A percentile compares a stretch with the other conserved stretches of the same genome.
phyloP scores from a whole-genome alignment of 2,329 filamentous ascomycete genomes.

The Gnomoniopsis sp. region DNA sequence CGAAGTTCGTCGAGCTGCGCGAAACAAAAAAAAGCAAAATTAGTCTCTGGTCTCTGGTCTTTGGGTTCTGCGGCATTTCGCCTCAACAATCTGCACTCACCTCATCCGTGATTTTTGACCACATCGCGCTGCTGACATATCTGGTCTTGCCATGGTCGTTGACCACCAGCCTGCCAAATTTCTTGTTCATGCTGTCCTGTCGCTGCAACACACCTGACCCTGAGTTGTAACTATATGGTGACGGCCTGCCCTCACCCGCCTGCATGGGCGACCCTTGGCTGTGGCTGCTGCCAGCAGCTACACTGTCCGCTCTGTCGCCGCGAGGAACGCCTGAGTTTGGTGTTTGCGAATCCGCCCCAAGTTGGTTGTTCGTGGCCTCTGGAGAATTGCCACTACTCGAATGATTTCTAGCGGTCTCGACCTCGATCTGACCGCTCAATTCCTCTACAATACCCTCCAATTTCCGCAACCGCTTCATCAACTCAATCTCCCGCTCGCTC shows the following conservation, averaged over 20 bases:
- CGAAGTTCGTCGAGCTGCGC: constrained; percentile 43
- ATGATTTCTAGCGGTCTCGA: constrained; percentile 42
- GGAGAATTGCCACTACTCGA: constrained; percentile 35
- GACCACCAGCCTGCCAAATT: constrained; percentile 67
- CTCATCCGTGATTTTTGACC: constrained; percentile 73
- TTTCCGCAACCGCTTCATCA: constrained; percentile 69
- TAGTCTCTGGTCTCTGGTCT: constrained; percentile 3
- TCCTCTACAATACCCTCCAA: constrained; percentile 74
- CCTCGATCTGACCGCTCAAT: constrained; percentile 60
- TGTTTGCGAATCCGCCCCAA: constrained; percentile 22
- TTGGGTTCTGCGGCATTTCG: background rate
- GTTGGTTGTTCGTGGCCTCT: constrained; percentile 25
- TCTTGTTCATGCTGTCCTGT: constrained; percentile 38
- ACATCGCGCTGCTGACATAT: constrained; percentile 75
- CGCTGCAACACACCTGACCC: constrained; percentile 18
- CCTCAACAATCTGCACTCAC: constrained; percentile 33
- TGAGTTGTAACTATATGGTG: constrained; percentile 18
- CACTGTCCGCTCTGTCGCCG: constrained; percentile 22
- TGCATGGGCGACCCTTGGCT: constrained; percentile 21
- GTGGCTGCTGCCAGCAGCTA: constrained; percentile 17
- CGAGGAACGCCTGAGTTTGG: constrained; percentile 7
- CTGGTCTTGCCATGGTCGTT: constrained; percentile 65
- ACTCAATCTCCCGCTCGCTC: constrained; percentile 62
- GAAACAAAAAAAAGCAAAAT: no score
- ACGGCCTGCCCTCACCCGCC: constrained; percentile 18